Percentiles rank a stretch among this genome's conserved stretches.
Evolutionary conservation across 2,329 filamentous ascomycete genomes (phyloP).

Genomic region (Tothia fuscella): DNA sequence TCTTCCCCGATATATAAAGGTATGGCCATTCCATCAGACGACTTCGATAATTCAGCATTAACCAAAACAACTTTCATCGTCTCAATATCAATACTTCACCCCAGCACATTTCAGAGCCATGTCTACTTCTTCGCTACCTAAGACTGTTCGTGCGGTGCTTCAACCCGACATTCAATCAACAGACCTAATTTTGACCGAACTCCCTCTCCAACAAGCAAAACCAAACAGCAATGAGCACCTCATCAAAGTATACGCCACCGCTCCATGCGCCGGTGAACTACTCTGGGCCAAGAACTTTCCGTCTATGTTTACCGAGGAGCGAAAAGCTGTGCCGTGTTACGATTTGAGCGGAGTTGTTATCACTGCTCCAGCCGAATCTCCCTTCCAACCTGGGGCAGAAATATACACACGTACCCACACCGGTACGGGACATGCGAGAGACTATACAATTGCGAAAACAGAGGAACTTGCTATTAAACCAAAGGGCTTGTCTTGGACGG

Average conservation of each 20-base stretch:
- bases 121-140: background rate
- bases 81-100: background rate
- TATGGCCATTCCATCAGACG: no score
- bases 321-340: slow-evolving; percentile 22
- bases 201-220: background rate
- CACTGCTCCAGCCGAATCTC: slow-evolving; percentile 16
- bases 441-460: slow-evolving; percentile 22
- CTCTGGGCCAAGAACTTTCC: slow-evolving; percentile 19
- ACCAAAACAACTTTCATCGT: no score
- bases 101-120: background rate
- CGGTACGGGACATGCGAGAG: slow-evolving; percentile 19
- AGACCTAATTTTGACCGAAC: slow-evolving; percentile 2
- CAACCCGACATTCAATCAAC: slow-evolving; percentile 9
- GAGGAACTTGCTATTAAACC: slow-evolving; percentile 26
- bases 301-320: slow-evolving; percentile 10
- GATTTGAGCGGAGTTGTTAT: slow-evolving; percentile 30
- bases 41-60: no score
- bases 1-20: no score
- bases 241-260: slow-evolving; percentile 23
- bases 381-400: slow-evolving; percentile 25
- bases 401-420: slow-evolving; percentile 24
- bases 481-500: slow-evolving; percentile 20
- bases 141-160: slow-evolving; percentile 2
- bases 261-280: slow-evolving; percentile 23
- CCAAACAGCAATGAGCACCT: slow-evolving; percentile 13